Percentiles rank a stretch among this genome's conserved stretches.
Evolutionary conservation across 805 yeast genomes (phyloP).

Genomic region (Yamadazyma scolyti): DNA sequence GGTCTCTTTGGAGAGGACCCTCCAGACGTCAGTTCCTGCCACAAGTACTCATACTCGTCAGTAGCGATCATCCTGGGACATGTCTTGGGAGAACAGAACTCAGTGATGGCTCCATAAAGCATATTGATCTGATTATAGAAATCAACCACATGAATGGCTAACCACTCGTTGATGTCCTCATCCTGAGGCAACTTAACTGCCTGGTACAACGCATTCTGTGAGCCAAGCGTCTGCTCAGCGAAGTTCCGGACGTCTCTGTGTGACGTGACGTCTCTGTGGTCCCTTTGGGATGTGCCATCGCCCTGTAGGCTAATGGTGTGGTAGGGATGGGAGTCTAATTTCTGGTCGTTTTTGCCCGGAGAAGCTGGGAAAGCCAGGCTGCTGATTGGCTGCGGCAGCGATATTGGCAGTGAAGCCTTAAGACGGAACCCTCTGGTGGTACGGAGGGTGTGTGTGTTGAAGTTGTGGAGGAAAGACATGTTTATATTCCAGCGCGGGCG

Average conservation of each 20-base stretch:
- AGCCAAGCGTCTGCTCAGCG: slow-evolving; percentile 93
- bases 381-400: slow-evolving; percentile 36
- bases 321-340: slow-evolving; percentile 16
- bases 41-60: slow-evolving; percentile 90
- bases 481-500: no score
- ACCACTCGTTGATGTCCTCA: slow-evolving; percentile 90
- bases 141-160: slow-evolving; percentile 97
- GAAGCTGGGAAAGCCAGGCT: slow-evolving; percentile 28
- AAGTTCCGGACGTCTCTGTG: slow-evolving; percentile 79
- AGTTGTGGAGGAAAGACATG: slow-evolving; percentile 37
- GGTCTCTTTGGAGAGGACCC: slow-evolving; percentile 55
- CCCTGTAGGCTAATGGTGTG: slow-evolving; percentile 26
- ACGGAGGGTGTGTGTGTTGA: slow-evolving; percentile 40
- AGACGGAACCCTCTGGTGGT: slow-evolving; percentile 42
- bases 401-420: slow-evolving; percentile 36
- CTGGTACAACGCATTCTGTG: slow-evolving; percentile 84
- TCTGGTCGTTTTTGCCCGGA: slow-evolving; percentile 7
- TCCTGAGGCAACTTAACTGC: slow-evolving; percentile 93
- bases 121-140: slow-evolving; percentile 94
- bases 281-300: slow-evolving; percentile 18
- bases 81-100: slow-evolving; percentile 90
- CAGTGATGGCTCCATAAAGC: slow-evolving; percentile 94
- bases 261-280: slow-evolving; percentile 27
- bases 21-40: slow-evolving; percentile 72
- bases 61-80: slow-evolving; percentile 99